Conservation (phyloP, 1,139 yeast species). For the Candida albicans region DNA sequence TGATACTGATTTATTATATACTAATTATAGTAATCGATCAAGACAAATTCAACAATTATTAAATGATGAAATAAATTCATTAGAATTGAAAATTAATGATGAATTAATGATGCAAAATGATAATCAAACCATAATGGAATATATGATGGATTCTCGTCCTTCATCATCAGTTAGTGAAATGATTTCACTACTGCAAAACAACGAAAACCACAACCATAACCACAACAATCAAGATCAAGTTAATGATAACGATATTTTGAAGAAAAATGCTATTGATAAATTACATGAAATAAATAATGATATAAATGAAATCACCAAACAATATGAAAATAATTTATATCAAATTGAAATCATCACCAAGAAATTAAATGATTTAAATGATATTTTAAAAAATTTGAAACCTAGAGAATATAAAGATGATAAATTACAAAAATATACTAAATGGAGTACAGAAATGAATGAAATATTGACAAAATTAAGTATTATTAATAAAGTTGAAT, state of each 20-base stretch:
- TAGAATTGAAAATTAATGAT: conserved; percentile 3
- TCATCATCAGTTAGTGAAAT: not conserved
- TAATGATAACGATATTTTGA: not conserved
- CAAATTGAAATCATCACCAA: conserved; percentile 4
- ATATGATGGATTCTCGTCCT: not conserved
- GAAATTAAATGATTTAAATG: conserved; percentile 6
- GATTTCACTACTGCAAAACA: no score
- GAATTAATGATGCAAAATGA: not conserved
- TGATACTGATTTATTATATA: conserved; percentile 2
- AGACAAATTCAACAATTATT: not conserved
- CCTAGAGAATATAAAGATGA: conserved; percentile 7
- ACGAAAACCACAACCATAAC: no score
- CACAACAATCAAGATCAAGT: no score
- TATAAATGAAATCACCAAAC: conserved; percentile 5
- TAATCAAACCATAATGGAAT: conserved; percentile 2
- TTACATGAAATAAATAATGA: conserved; percentile 7
- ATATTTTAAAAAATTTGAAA: conserved; percentile 4
- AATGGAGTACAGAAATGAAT: conserved; percentile 33
- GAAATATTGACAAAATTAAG: conserved; percentile 23
- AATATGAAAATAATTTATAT: conserved; percentile 12
- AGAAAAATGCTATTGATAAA: conserved; percentile 5
- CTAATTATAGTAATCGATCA: not conserved
- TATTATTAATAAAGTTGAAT: conserved; percentile 7
- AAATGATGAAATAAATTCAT: not conserved
- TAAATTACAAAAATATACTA: conserved; percentile 24